Percentiles rank a stretch among this genome's conserved stretches.
These are phyloP conservation scores for Sporisorium sorghi DNA, from an alignment of 1,284 basidiomycete genomes.

Conservation along the genomic window DNA sequence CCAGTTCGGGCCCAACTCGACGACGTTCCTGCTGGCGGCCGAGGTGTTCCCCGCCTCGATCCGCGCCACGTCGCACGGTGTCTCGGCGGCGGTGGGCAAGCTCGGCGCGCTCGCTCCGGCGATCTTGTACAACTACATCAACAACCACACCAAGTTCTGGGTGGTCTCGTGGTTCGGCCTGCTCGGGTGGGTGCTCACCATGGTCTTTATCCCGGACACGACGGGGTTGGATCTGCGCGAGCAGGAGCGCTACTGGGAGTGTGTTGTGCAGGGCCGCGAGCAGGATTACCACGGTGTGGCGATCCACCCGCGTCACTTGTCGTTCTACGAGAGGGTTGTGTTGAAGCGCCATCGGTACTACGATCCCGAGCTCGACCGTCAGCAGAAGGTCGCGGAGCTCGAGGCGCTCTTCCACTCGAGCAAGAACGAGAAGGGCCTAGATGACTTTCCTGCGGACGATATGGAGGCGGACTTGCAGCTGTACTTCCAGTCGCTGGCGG, in stretches of 20 bases:
- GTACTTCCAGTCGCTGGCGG: conserved; percentile 59
- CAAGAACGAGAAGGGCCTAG: conserved; percentile 39
- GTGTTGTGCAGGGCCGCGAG: conserved; percentile 72
- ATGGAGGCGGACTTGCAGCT: conserved; percentile 55
- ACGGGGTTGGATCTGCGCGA: conserved; percentile 74
- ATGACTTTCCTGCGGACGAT: conserved; percentile 26
- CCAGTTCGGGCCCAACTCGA: conserved; percentile 73
- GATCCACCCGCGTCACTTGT: conserved; percentile 73
- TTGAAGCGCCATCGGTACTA: conserved; percentile 73
- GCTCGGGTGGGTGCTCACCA: conserved; percentile 71
- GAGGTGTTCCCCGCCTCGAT: conserved; percentile 70
- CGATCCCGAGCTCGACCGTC: conserved; percentile 72
- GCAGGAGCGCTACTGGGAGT: conserved; percentile 74
- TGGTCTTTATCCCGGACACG: conserved; percentile 72
- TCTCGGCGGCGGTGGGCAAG: conserved; percentile 70
- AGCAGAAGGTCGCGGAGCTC: conserved; percentile 72
- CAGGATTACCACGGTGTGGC: conserved; percentile 74
- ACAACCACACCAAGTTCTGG: conserved; percentile 72
- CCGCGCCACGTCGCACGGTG: conserved; percentile 70
- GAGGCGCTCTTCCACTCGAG: conserved; percentile 69
- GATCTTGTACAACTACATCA: conserved; percentile 70
- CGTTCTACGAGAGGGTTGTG: conserved; percentile 71
- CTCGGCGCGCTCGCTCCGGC: conserved; percentile 69
- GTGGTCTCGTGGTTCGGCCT: conserved; percentile 74
- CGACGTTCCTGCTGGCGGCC: conserved; percentile 69